Percentiles rank a stretch among this genome's conserved stretches.
These are phyloP conservation scores for Ganoderma leucocontextum DNA, from an alignment of 1,284 basidiomycete genomes.

Conservation along the genomic window DNA sequence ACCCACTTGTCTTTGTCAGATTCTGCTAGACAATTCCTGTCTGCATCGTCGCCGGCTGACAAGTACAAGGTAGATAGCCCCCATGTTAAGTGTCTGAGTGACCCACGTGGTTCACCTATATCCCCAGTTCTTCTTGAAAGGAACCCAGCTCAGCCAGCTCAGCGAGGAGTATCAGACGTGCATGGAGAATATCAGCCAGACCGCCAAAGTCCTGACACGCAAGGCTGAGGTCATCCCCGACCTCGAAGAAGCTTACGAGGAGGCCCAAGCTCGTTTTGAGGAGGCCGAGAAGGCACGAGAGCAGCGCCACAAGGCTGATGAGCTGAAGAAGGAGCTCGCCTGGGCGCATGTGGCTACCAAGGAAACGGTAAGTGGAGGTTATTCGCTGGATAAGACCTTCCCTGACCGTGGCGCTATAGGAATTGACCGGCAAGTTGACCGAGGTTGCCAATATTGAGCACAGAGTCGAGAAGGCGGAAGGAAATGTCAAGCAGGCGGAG, in stretches of 20 bases:
- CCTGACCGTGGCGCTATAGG: conserved; percentile 40
- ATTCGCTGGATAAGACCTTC: too few species aligned
- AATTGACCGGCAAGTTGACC: conserved; percentile 60
- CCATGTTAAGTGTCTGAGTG: neutral
- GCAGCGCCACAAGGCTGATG: conserved; percentile 72
- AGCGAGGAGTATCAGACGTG: conserved; percentile 87
- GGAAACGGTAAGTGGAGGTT: conserved; percentile 54
- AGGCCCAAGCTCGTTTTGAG: conserved; percentile 69
- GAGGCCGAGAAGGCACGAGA: conserved; percentile 79
- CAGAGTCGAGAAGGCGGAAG: conserved; percentile 60
- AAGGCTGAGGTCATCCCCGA: conserved; percentile 82
- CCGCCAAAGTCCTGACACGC: conserved; percentile 66
- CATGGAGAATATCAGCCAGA: conserved; percentile 74
- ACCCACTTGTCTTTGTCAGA: conserved; percentile 40
- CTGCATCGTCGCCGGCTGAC: conserved; percentile 82
- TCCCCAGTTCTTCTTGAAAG: conserved; percentile 89
- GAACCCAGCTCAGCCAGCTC: conserved; percentile 92
- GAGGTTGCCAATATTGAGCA: conserved; percentile 57
- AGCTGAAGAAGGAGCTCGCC: conserved; percentile 83
- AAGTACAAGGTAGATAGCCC: conserved; percentile 84
- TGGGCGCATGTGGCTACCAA: conserved; percentile 90
- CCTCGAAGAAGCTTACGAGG: conserved; percentile 65
- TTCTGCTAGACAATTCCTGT: conserved; percentile 79
- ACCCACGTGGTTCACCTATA: neutral
- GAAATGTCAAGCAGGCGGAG: conserved; percentile 53